phyloP scores from a whole-genome alignment of 148 eudicot genomes.

The Cornus kousa region DNA sequence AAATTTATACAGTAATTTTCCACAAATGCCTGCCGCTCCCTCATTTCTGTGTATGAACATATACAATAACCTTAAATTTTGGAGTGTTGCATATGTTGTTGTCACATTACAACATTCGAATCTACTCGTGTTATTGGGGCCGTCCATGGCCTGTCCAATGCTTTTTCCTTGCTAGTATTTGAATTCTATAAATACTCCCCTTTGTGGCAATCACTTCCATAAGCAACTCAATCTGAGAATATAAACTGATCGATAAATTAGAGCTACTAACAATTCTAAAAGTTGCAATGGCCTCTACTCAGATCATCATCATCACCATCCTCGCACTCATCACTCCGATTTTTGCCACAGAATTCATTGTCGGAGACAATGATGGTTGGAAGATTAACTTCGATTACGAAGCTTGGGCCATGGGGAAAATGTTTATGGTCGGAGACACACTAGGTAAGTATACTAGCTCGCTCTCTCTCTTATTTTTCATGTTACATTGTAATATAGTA shows the following conservation, averaged over 20 bases:
- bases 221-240: too few relatives aligned
- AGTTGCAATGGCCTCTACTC: too few relatives aligned
- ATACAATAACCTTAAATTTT: too few relatives aligned
- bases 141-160: background rate
- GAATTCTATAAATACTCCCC: too few relatives aligned
- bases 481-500: background rate
- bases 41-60: too few relatives aligned
- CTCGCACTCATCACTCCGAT: background rate
- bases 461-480: background rate
- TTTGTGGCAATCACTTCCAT: too few relatives aligned
- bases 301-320: background rate
- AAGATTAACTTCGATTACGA: slow-evolving; percentile 16
- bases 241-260: too few relatives aligned
- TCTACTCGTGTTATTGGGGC: background rate
- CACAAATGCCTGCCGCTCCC: too few relatives aligned
- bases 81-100: too few relatives aligned
- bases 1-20: too few relatives aligned
- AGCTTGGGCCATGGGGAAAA: slow-evolving; percentile 12
- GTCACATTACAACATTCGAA: background rate
- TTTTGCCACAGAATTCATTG: slow-evolving; percentile 11
- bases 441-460: background rate
- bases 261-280: too few relatives aligned
- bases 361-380: slow-evolving; percentile 17
- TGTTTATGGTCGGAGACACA: slow-evolving; percentile 10
- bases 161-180: too few relatives aligned